Evolutionary conservation across 768 basidiomycete genomes (phyloP), one percentile per base, ranked within the genome.

Genomic region (Xerocomellus chrysenteron): DNA sequence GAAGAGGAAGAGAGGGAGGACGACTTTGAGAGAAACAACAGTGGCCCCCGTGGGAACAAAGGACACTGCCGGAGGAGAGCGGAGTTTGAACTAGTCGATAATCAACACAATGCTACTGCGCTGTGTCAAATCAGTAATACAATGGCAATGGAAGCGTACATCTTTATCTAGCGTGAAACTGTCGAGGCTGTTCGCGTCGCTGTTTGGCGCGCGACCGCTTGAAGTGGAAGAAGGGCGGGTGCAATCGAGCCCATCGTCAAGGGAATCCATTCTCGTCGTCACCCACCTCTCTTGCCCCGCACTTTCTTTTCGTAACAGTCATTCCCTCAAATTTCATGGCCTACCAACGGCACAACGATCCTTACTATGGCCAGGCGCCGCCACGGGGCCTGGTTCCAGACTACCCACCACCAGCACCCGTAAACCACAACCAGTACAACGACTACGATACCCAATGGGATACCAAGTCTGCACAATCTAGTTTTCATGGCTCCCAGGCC

Each of bases 401-500:
- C 46, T 78, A 76, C 55, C 74, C 75, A 3, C 74, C 75, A 3
- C 73, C 75, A 13, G 52, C 49, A 45, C 65, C 58, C 61, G 56
- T 57, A 33, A 59, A 54, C 11, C 35, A 71, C 32, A 73, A 76
- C 59, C 77, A 79, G 55, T 80, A 82, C 59, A 71, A 77, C 59
- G 78, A 83, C 26, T 66, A 72, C 57, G 73, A 76, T 49, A 55
- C 67, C 41, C 78, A 80, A 1, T 81, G 80, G 81, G 81, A 81
- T 21, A 19, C 67, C 46, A 80, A 78, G 65, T 85, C 83, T 5
- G 73, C 76, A 45, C 83, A 84, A 57, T 88, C 86, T 28, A 61
- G 47, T 30, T 81, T 79, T 63, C 79, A 78, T 61, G 84, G 86
- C 70, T 91, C 90, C 5, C 87, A 90, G 64, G 82, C 76, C 28